A percentile compares a stretch with the other conserved stretches of the same genome.
Conservation (phyloP, 768 basidiomycete species). For the Botryobasidium botryosum region DNA sequence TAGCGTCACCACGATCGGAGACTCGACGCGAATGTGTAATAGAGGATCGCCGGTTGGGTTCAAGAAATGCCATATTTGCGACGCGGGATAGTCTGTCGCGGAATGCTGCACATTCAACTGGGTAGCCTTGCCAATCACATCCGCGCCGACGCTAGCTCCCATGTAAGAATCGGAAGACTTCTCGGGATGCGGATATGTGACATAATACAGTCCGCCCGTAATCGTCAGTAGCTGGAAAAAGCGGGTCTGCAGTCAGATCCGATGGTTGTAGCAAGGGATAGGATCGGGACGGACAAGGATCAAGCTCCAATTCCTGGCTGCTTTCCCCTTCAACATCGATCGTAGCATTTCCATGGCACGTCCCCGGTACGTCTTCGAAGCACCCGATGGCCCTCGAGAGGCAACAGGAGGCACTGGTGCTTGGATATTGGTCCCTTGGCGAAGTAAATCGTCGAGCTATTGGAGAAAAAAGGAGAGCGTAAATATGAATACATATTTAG, state of each 20-base stretch:
- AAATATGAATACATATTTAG: constrained; percentile 7
- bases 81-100: constrained; percentile 37
- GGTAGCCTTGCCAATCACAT: too few relatives aligned
- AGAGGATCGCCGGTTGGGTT: constrained; percentile 50
- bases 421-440: constrained; percentile 44
- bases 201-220: constrained; percentile 56
- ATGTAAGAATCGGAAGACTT: too few relatives aligned
- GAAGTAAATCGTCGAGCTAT: constrained; percentile 75
- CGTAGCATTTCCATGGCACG: too few relatives aligned
- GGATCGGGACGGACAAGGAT: constrained; percentile 36
- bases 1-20: constrained; percentile 62
- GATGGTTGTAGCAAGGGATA: background rate
- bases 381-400: background rate
- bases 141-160: too few relatives aligned
- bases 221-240: constrained; percentile 52
- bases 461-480: background rate
- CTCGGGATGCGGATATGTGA: constrained; percentile 35
- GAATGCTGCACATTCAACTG: too few relatives aligned
- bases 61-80: constrained; percentile 58
- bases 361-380: too few relatives aligned
- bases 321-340: background rate
- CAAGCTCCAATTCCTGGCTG: constrained; percentile 28
- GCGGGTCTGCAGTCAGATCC: background rate
- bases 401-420: constrained; percentile 25
- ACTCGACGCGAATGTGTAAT: constrained; percentile 64